Evolutionary conservation across 176 grass and related monocot species (phyloP).

Genomic region (Rhynchospora breviuscula): DNA sequence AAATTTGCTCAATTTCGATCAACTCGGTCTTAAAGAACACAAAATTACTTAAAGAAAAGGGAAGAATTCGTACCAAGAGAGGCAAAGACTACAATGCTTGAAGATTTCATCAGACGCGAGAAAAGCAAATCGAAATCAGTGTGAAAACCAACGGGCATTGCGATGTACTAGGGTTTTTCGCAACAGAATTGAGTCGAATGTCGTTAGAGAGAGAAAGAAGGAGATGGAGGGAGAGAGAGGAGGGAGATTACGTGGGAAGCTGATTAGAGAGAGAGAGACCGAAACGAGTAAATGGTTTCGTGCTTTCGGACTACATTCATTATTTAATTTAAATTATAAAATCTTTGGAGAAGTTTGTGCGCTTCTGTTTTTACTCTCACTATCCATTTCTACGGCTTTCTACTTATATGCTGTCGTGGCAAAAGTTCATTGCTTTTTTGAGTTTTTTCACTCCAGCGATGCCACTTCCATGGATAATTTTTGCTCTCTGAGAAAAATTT

Average conservation of each 20-base stretch:
- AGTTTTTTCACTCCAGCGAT: too few relatives aligned
- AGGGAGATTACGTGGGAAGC: slow-evolving; percentile 18
- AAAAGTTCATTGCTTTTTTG: background rate
- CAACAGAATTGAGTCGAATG: slow-evolving; percentile 5
- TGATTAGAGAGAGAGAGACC: slow-evolving; percentile 19
- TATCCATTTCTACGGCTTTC: background rate
- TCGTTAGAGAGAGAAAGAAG: background rate
- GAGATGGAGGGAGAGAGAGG: background rate
- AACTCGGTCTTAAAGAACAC: background rate
- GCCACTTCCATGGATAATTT: too few relatives aligned
- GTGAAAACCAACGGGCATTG: background rate
- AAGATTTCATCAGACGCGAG: background rate
- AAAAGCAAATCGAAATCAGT: background rate
- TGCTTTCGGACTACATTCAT: slow-evolving; percentile 12
- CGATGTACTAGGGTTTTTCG: slow-evolving; percentile 3
- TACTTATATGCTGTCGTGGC: background rate
- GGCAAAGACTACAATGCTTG: background rate
- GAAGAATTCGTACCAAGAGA: background rate
- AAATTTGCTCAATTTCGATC: background rate
- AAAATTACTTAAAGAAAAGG: background rate
- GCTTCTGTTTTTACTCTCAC: background rate
- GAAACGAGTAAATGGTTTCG: background rate
- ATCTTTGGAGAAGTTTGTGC: background rate
- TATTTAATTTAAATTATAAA: background rate
- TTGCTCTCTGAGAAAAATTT: too few relatives aligned